phyloP scores from a whole-genome alignment of 2,329 filamentous ascomycete species.

The Fusarium avenaceum region DNA sequence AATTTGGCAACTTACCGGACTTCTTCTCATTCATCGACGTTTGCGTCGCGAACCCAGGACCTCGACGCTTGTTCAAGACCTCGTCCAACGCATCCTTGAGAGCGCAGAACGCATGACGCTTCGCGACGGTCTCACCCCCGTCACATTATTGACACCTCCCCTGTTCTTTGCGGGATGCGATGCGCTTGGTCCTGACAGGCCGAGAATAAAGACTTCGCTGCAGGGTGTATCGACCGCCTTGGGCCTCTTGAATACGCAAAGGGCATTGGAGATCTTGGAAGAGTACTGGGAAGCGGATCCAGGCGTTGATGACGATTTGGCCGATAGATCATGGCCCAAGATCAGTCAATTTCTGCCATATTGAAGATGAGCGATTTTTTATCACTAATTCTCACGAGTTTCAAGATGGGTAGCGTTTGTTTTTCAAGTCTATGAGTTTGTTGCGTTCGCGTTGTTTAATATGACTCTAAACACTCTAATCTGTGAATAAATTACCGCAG shows the following conservation, averaged over 20 bases:
- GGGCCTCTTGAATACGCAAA: slow-evolving; percentile 29
- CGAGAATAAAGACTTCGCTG: slow-evolving; percentile 25
- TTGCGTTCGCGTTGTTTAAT: background rate
- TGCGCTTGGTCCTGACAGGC: slow-evolving; percentile 25
- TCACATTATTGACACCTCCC: slow-evolving; percentile 32
- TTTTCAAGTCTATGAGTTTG: background rate
- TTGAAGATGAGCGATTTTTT: background rate
- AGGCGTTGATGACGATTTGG: slow-evolving; percentile 27
- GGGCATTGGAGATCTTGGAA: slow-evolving; percentile 35
- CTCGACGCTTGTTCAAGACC: slow-evolving; percentile 15
- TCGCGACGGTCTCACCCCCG: slow-evolving; percentile 32
- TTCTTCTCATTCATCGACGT: slow-evolving; percentile 36
- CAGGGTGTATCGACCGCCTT: slow-evolving; percentile 32
- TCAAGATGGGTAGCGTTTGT: background rate
- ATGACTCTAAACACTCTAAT: background rate
- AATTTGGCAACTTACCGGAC: slow-evolving; percentile 35
- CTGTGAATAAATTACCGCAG: background rate
- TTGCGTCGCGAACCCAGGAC: slow-evolving; percentile 25
- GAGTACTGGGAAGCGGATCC: slow-evolving; percentile 25
- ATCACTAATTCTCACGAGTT: background rate
- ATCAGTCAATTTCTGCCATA: slow-evolving; percentile 35
- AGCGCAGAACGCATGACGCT: slow-evolving; percentile 30
- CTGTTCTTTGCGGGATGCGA: slow-evolving; percentile 37
- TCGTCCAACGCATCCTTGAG: slow-evolving; percentile 19
- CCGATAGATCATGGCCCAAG: slow-evolving; percentile 25